Evolutionary conservation across 2,329 filamentous ascomycete genomes (phyloP).

Genomic region (Penicillium olsonii): DNA sequence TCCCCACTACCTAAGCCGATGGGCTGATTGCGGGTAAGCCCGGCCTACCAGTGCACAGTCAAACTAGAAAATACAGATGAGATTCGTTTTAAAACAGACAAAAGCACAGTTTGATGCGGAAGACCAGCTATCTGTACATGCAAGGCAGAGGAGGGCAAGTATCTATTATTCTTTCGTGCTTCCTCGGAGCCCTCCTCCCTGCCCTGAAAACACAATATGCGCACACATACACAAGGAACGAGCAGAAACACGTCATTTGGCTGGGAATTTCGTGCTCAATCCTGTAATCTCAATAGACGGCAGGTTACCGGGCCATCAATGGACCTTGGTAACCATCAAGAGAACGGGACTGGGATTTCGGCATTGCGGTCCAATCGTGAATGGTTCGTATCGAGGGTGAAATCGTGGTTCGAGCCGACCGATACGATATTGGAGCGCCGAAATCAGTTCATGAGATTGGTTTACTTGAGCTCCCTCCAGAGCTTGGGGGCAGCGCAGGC

Average conservation of each 20-base stretch:
- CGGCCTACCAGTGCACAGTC: conserved; percentile 7
- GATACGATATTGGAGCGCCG: conserved; percentile 14
- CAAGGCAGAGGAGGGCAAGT: conserved; percentile 27
- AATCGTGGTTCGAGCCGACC: conserved; percentile 1
- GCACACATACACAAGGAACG: conserved; percentile 19
- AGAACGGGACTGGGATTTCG: conserved; percentile 15
- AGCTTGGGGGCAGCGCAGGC: conserved; percentile 95
- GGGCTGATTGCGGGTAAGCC: neutral
- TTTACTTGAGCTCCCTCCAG: conserved; percentile 88
- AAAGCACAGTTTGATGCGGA: conserved; percentile 40
- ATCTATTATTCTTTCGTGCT: conserved; percentile 28
- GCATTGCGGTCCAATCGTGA: conserved; percentile 5
- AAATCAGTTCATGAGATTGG: conserved; percentile 17
- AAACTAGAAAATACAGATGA: conserved; percentile 29
- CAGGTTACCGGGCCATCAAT: conserved; percentile 22
- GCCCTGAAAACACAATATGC: conserved; percentile 30
- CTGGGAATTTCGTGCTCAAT: conserved; percentile 6
- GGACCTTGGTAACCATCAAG: conserved; percentile 20
- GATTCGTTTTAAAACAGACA: conserved; percentile 38
- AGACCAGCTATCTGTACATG: conserved; percentile 47
- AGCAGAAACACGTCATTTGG: conserved; percentile 7
- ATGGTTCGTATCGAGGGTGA: conserved; percentile 7
- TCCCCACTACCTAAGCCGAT: neutral
- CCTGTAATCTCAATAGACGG: conserved; percentile 23
- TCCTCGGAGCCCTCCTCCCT: conserved; percentile 22